These are phyloP conservation scores for Phytophthora foliorum DNA, from an alignment of 352 stramenopile genomes.

Conservation along the genomic window DNA sequence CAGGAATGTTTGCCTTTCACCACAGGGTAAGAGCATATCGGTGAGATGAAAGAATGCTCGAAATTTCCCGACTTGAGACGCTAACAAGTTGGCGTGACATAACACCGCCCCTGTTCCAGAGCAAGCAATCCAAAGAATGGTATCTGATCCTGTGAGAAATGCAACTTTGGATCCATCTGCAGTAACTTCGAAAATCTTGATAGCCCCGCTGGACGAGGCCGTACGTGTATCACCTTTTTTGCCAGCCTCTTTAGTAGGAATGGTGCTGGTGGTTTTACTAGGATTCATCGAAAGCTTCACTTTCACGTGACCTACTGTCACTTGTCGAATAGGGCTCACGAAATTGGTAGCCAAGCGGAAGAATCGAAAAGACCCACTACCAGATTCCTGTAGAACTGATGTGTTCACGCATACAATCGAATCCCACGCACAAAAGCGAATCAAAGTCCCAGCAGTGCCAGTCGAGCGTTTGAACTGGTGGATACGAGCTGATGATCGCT, in stretches of 20 bases:
- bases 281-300: conserved; percentile 5
- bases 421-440: conserved; percentile 34
- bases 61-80: conserved; percentile 6
- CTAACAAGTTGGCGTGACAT: conserved; percentile 13
- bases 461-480: conserved; percentile 21
- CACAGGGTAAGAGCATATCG: neutral
- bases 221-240: neutral
- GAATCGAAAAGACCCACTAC: conserved; percentile 35
- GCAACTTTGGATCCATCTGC: conserved; percentile 20
- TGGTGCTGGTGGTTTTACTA: too few relatives aligned
- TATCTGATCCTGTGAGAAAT: conserved; percentile 15
- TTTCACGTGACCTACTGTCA: conserved; percentile 9
- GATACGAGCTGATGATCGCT: conserved; percentile 1
- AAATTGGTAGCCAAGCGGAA: conserved; percentile 23
- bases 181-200: conserved; percentile 23
- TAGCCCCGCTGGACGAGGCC: conserved; percentile 15
- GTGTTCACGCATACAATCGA: conserved; percentile 37
- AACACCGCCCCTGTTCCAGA: conserved; percentile 24
- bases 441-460: neutral
- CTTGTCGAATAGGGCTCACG: conserved; percentile 29
- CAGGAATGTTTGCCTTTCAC: conserved; percentile 13
- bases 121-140: conserved; percentile 23
- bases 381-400: conserved; percentile 30
- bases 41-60: conserved; percentile 17
- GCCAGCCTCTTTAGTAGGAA: neutral